phyloP scores from a whole-genome alignment of 208 protist species.

The Tritrichomonas foetus region DNA sequence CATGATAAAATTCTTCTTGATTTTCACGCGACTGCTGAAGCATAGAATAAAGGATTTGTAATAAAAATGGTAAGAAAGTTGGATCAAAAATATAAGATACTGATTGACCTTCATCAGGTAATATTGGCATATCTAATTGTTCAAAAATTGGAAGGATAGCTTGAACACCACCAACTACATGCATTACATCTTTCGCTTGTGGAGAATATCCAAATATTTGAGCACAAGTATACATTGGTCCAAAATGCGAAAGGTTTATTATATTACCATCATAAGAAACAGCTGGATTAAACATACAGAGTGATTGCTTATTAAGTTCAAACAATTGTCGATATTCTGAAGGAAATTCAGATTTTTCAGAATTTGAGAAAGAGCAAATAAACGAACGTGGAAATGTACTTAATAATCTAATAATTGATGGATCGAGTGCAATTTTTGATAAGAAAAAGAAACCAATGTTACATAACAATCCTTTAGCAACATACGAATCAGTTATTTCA shows the following conservation, averaged over 20 bases:
- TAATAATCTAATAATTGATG: neutral
- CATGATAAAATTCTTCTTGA: constrained; percentile 24
- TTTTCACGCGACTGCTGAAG: neutral
- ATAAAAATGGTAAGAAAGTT: neutral
- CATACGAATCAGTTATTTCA: neutral
- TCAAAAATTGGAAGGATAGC: neutral
- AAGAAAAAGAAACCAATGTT: neutral
- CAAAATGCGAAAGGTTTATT: neutral
- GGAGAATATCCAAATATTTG: constrained; percentile 13
- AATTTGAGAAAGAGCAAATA: neutral
- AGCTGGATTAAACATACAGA: neutral
- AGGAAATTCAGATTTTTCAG: neutral
- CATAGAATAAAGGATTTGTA: neutral
- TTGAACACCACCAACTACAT: neutral
- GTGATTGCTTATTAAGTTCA: neutral
- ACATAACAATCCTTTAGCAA: neutral
- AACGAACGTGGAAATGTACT: neutral
- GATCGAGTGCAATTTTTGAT: neutral
- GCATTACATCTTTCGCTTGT: neutral
- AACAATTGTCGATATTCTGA: neutral
- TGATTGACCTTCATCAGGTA: neutral
- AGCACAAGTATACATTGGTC: neutral
- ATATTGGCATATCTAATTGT: neutral
- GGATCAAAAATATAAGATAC: neutral
- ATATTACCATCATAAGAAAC: neutral